Base-by-base conservation (phyloP, 352 stramenopile genomes). In the Globisporangium yorkense region DNA sequence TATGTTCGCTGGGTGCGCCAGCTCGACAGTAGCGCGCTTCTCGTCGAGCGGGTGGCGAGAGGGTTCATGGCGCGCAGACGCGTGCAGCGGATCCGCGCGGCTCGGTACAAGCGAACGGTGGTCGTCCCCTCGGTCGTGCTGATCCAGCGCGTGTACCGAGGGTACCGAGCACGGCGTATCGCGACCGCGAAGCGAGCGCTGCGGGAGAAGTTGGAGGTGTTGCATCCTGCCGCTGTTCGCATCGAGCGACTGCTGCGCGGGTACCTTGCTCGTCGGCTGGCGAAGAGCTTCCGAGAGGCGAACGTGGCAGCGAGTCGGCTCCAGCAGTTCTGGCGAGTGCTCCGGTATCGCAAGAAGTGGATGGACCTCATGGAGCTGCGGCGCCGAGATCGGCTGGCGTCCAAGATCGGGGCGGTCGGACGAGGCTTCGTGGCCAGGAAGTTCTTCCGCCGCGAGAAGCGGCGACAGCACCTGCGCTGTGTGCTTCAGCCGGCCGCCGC, bases 141-240 rank as follows among this genome's bases (percentile, higher is more conserved):
- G 0, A 77, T 92, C 37, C 83, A 92, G 40, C 71, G 80, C 20
- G 43, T 87, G 10, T 92, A 77, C 67, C 62, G 79, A 45, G 83
- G 80, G 1, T 56, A 69, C 50, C 51, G 53, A 9, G 83, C 68
- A 2, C 75, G 83, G 0, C n/a, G 58, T 2, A 24, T 68, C 33
- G 77, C 64, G 8, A 20, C 33, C 18, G 61, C 51, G 1, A 84
- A 80, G 59, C 71, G 65, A 7, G 45, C 57, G 31, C 49, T 69
- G 7, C 53, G 46, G 7, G 57, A 75, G 9, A 63, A 66, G 31
- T 51, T 86, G 2, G 43, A 50, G 8, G 66, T 93, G 0, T 47
- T 82, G 12, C 48, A 85, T 1, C 78, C 79, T 0, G 79, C 84
- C 9, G 81, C 80, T 0, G 48, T 83, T 15, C 55, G 57, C 8